These are phyloP conservation scores for Ramaria rubella DNA, from an alignment of 768 basidiomycete genomes.

Conservation along the genomic window DNA sequence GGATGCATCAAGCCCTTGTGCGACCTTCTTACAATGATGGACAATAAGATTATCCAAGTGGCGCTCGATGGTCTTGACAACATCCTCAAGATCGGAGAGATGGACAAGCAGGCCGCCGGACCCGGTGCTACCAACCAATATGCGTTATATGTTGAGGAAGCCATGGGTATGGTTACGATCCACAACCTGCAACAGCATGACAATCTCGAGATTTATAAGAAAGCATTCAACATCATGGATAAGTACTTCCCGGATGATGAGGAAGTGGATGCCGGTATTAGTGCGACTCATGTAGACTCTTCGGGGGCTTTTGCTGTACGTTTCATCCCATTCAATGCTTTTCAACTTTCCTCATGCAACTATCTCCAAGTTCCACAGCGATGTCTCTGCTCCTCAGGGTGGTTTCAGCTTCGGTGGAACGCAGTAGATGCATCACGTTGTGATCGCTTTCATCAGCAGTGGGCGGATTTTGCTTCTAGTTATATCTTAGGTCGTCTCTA, in stretches of 20 bases:
- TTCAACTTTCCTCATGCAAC: slow-evolving; percentile 6
- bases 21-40: slow-evolving; percentile 95
- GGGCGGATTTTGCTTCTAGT: neutral
- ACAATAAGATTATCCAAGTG: slow-evolving; percentile 99
- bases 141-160: slow-evolving; percentile 92
- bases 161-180: slow-evolving; percentile 97
- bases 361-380: slow-evolving; percentile 63
- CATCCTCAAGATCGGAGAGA: slow-evolving; percentile 94
- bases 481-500: neutral
- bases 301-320: slow-evolving; percentile 70
- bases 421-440: neutral
- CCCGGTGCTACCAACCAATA: slow-evolving; percentile 87
- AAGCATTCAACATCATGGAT: slow-evolving; percentile 97
- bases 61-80: slow-evolving; percentile 98
- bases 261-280: slow-evolving; percentile 78
- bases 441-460: neutral
- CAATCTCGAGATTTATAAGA: slow-evolving; percentile 99
- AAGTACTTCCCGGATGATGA: slow-evolving; percentile 99
- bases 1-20: slow-evolving; percentile 99
- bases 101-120: slow-evolving; percentile 78
- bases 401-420: slow-evolving; percentile 82
- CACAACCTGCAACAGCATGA: slow-evolving; percentile 99
- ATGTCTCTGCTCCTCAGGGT: slow-evolving; percentile 84
- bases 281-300: slow-evolving; percentile 67
- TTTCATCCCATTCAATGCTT: slow-evolving; percentile 11